Evolutionary conservation across 202 grass and related monocot genomes (phyloP), one percentile per base, ranked within the genome.

Genomic region (Zizania palustris): DNA sequence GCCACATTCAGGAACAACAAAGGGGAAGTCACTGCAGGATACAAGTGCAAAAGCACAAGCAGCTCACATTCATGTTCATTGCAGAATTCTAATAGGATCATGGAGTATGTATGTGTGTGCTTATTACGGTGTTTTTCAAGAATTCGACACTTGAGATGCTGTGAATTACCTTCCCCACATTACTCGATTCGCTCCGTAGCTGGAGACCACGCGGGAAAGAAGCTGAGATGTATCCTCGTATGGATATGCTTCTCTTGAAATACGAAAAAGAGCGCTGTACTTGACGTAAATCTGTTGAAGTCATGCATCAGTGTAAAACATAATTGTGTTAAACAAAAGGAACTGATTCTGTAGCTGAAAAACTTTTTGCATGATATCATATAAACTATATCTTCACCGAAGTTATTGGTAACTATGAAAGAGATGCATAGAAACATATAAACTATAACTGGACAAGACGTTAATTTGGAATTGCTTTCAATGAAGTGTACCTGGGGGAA

Each of bases 81-180:
- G 14, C 14, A 61, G 1, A 58, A 51, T 82, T 60, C 63, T 43
- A 56, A 62, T 33, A 83, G 6, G 42, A 33, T 8, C 42, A 58
- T 9, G 1, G 34, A 41, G 3, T 60, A 66, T 16, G n/a, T n/a
- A n/a, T n/a, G n/a, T n/a, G n/a, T n/a, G 7, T 5, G 53, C 6
- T 36, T 67, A 41, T 18, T 56, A 9, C 42, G 45, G 46, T 14
- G 1, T 33, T 35, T 72, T 72, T 9, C 63, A 16, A 14, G 22
- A 39, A 12, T 62, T 72, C 36, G 45, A 73, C 49, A 58, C 11
- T 21, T n/a, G 5, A 0, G 14, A 45, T 42, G 38, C 2, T 18
- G 44, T 51, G 19, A 65, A 65, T 65, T 69, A 97, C 93, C 90
- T 93, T 83, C 93, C 93, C 93, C 93, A 93, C 83, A 97, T 91